Conservation (phyloP, 202 grass and related monocot genomes). For the Panicum virgatum region DNA sequence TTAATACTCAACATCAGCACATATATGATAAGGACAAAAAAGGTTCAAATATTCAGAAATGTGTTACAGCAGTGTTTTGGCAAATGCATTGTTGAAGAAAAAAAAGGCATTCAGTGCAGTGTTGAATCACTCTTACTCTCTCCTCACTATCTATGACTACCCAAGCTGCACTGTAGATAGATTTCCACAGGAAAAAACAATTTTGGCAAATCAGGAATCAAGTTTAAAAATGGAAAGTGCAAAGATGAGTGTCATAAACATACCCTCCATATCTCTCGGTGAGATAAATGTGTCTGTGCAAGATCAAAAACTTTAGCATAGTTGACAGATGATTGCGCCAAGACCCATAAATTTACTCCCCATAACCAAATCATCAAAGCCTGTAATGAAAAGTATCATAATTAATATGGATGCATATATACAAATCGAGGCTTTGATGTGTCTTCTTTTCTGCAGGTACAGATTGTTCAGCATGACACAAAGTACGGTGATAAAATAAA, state of each 20-base stretch:
- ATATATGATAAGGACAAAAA: neutral
- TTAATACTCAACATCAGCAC: neutral
- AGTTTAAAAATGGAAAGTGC: neutral
- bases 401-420: conserved; percentile 9
- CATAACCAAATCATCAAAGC: conserved; percentile 98
- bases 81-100: neutral
- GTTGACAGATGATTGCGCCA: conserved; percentile 84
- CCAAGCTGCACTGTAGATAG: neutral
- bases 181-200: neutral
- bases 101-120: neutral
- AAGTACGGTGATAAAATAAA: conserved; percentile 19
- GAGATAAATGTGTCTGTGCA: conserved; percentile 79
- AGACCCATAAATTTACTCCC: conserved; percentile 97
- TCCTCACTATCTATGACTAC: neutral
- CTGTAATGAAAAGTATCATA: conserved; percentile 51
- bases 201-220: neutral
- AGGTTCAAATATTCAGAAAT: neutral
- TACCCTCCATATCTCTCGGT: conserved; percentile 98
- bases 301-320: conserved; percentile 98
- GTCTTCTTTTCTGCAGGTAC: neutral
- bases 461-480: neutral
- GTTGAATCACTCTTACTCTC: neutral
- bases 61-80: neutral
- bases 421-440: neutral
- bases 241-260: conserved; percentile 29